Base-by-base conservation (phyloP, 495 filamentous ascomycete genomes). In the Immersiella caudata region DNA sequence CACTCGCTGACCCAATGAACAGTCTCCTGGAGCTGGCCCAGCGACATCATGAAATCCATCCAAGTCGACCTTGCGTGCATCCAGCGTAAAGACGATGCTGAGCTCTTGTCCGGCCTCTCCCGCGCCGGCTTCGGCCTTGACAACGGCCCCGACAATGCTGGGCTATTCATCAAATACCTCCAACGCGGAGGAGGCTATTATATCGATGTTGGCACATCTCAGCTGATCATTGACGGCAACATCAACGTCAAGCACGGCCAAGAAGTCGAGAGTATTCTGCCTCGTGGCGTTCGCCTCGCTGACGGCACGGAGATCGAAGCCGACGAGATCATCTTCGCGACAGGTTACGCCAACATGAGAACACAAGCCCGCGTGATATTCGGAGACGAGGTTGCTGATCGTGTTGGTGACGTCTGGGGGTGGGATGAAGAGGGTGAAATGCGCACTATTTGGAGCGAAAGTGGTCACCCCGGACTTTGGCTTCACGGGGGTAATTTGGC, bases 401-500 rank as follows among this genome's bases (percentile, higher is more conserved):
- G 83, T 16, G 79, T 90, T 0, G 81, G 82, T 9, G 85, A 90
- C 76, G 87, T 94, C 46, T 97, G 93, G 92, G 92, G 90, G 0
- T 85, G 90, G 67, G 85, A 95, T 66, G 81, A 86, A 24, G 91
- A 94, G 73, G 93, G 92, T 6, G 93, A 96, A 79, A 80, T 87
- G 72, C 83, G 82, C 11, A 84, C 80, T 2, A 91, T 96, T 70
- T 96, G 91, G 91, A 82, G 85, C 6, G 79, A 73, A 52, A 89
- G 82, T 20, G 90, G 91, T 0, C 90, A 93, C 70, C 88, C 88
- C 0, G 90, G 90, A 0, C 87, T 94, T 63, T 97, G 91, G 91
- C 89, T 91, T 74, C 91, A 93, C 79, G 93, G 91, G 0, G 93
- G 93, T 0, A 94, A 92, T 77, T 74, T 95, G 25, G 90, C 89